Conservation (phyloP, 108 stramenopile species). For the Licmophora abbreviata region DNA sequence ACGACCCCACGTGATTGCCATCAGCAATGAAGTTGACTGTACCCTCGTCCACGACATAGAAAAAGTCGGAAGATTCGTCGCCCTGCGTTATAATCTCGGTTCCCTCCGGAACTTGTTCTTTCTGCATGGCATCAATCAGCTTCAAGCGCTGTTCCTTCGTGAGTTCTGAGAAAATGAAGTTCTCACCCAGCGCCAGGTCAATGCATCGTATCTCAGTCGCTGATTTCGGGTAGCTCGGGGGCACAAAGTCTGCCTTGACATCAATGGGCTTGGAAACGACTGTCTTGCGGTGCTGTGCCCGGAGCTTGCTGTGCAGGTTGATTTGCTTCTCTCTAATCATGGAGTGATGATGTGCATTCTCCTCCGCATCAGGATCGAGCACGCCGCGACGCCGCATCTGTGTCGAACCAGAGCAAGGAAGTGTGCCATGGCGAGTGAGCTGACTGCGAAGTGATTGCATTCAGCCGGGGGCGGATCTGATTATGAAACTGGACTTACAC, state of each 20-base stretch:
- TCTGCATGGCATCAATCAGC: constrained; percentile 44
- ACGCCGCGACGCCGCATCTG: too few species aligned
- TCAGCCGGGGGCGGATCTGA: too few species aligned
- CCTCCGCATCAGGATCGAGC: too few species aligned
- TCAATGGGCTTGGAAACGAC: constrained; percentile 41
- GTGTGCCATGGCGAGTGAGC: too few species aligned
- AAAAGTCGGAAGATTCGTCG: constrained; percentile 33
- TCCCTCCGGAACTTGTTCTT: constrained; percentile 55
- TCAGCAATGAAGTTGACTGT: constrained; percentile 36
- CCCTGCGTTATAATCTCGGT: constrained; percentile 77
- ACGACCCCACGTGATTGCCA: constrained; percentile 35
- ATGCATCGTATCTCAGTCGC: constrained; percentile 29
- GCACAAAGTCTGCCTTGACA: constrained; percentile 29
- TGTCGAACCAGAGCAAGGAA: too few species aligned
- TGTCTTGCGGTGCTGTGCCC: constrained; percentile 33
- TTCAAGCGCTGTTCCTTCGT: constrained; percentile 24
- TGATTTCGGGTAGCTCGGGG: constrained; percentile 27
- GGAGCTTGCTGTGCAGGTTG: constrained; percentile 35
- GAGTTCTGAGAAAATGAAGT: constrained; percentile 37
- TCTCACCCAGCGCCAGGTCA: constrained; percentile 31
- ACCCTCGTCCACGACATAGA: constrained; percentile 64
- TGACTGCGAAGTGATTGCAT: too few species aligned
- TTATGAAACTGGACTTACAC: too few species aligned
- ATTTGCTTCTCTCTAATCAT: neutral
- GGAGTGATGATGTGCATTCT: too few species aligned